Base-by-base conservation (phyloP, 768 basidiomycete genomes). In the Pleurotus platypus region DNA sequence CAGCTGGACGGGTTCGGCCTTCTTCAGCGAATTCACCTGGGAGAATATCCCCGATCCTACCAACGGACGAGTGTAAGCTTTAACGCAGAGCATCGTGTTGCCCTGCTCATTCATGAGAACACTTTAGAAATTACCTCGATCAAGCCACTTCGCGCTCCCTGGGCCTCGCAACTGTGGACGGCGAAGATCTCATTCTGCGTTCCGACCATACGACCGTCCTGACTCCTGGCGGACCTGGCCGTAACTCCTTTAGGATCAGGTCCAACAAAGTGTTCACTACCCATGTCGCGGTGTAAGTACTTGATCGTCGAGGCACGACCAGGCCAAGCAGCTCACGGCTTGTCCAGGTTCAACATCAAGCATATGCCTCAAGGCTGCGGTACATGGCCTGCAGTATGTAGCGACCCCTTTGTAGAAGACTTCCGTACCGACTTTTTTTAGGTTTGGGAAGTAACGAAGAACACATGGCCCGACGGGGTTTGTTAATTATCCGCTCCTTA, bases 281-380 rank as follows among this genome's bases (percentile, higher is more conserved):
- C 38, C 69, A 75, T 48, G 75, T 77, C 53, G 63, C 69, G 1
- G 66, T 72, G 72, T 72, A 59, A 18, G 69, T 68, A 38, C 26
- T 22, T 15, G 9, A 35, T 35, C 1, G 4, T 35, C 11, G 30
- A 35, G 11, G 30, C 8, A 35, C 7, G 30, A 35, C 30, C 2
- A 35, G 30, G 8, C 8, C 7, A 35, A 35, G 1, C 9, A 13
- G 6, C 42, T 16, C 20, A 45, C 3, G n/a, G n/a, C 2, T 22
- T 15, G 20, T n/a, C n/a, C 42, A 69, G 65, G 26, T 66, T 76
- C 58, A 73, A 81, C 60, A 62, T 80, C 26, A 61, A 66, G 13
- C 82, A 83, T 63, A 83, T 84, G 80, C 82, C 82, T 12, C 72
- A 80, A 57, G 82, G 80, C 5, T 80, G 80, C 64, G 78, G 74